A percentile compares a stretch with the other conserved stretches of the same genome.
Conservation (phyloP, 805 yeast genomes). For the Zygosaccharomyces bailii region DNA sequence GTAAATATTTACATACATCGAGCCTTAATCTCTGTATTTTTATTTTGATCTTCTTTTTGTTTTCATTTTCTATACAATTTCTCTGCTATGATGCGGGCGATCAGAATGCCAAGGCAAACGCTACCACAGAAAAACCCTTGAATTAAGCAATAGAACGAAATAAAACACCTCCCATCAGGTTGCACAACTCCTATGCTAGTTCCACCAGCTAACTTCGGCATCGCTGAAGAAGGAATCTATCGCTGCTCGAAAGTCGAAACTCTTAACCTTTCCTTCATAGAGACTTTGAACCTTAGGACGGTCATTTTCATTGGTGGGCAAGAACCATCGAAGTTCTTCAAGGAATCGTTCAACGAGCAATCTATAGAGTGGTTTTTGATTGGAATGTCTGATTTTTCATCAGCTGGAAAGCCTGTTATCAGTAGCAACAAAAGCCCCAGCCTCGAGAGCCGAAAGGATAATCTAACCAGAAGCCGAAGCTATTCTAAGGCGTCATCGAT, state of each 20-base stretch:
- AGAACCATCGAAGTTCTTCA: slow-evolving; percentile 69
- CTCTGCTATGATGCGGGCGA: background rate
- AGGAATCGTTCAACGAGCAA: slow-evolving; percentile 58
- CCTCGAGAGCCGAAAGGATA: slow-evolving; percentile 20
- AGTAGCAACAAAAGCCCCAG: slow-evolving; percentile 8
- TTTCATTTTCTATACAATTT: background rate
- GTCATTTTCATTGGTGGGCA: slow-evolving; percentile 80
- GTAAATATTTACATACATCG: background rate
- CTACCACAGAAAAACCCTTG: background rate
- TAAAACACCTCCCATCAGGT: background rate
- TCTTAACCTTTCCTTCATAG: slow-evolving; percentile 72
- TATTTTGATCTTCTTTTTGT: background rate
- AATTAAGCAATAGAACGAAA: background rate
- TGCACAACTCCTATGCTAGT: slow-evolving; percentile 56
- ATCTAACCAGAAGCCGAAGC: slow-evolving; percentile 20
- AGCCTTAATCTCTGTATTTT: background rate
- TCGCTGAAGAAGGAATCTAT: slow-evolving; percentile 84
- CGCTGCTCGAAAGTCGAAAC: slow-evolving; percentile 78
- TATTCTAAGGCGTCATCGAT: slow-evolving; percentile 5
- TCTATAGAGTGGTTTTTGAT: slow-evolving; percentile 46
- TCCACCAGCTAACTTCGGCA: slow-evolving; percentile 89
- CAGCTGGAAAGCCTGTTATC: slow-evolving; percentile 18
- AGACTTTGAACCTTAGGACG: slow-evolving; percentile 64
- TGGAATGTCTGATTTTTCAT: slow-evolving; percentile 33
- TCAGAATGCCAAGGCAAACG: background rate